A percentile compares a stretch with the other conserved stretches of the same genome.
These are phyloP conservation scores for Mycena amicta DNA, from an alignment of 768 basidiomycete genomes.

Conservation along the genomic window DNA sequence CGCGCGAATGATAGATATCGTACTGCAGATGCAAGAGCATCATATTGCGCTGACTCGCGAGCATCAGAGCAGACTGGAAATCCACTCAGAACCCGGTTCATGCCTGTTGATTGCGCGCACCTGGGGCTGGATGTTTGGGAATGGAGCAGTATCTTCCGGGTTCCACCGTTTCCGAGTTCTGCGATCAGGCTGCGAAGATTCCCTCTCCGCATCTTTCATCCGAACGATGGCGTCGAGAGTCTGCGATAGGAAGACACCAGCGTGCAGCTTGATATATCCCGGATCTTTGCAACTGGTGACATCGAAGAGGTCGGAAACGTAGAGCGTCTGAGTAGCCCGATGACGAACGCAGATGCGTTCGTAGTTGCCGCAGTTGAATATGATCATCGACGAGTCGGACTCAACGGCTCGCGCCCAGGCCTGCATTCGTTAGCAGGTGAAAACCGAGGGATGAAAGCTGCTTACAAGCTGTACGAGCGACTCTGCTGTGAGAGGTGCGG, in stretches of 20 bases:
- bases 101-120: no score
- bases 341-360: conserved; percentile 21
- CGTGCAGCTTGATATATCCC: not conserved
- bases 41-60: not conserved
- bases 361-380: conserved; percentile 10
- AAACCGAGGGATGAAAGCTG: not conserved
- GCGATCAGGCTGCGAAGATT: not conserved
- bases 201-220: not conserved
- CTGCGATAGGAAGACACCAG: not conserved
- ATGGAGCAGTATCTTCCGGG: not conserved
- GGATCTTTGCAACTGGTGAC: not conserved
- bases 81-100: no score
- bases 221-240: not conserved
- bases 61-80: no score
- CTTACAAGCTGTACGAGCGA: not conserved
- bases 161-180: not conserved
- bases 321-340: conserved; percentile 15
- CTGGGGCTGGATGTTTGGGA: not conserved
- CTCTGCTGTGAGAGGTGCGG: not conserved
- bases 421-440: not conserved
- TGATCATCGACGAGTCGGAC: conserved; percentile 8
- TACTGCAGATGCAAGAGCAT: not conserved
- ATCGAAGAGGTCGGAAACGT: conserved; percentile 14
- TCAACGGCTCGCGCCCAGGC: not conserved
- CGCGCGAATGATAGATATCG: not conserved